Base-by-base conservation (phyloP, 2,329 filamentous ascomycete genomes). In the Aspergillus brasiliensis region DNA sequence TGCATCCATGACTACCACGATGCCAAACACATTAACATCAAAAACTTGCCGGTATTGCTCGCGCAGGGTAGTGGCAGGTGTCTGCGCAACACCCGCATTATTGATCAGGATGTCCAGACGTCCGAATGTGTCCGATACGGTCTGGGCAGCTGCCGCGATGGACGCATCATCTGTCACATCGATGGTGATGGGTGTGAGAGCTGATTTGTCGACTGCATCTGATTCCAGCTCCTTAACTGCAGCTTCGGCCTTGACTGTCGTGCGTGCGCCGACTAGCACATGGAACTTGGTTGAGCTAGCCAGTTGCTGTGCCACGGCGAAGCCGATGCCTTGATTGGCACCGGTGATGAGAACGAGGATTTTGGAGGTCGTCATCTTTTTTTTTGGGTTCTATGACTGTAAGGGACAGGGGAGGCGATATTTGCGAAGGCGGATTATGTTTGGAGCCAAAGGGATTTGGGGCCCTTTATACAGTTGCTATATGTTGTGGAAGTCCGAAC, bases 261-360 rank as follows among this genome's bases (percentile, higher is more conserved):
- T 49, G 40, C 57, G 57, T 5, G 57, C 57, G 10, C 17, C 57
- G 15, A 59, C 13, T 8, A 59, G 28, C 21, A 59, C 38, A 15
- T 59, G 57, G 31, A 55, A 59, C 19, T 55, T 55, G 25, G 8
- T 13, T 8, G 51, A 37, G 10, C 21, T 23, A 21, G 34, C 57
- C 2, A 59, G 51, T 8, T 27, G n/a, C 27, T 49, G 27, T 19
- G 37, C 27, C 13, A 23, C 21, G 19, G 27, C 51, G 38, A 47
- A 38, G 40, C 57, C 57, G 19, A 59, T 40, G 21, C 57, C 57
- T 13, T 55, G 51, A 31, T 59, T 59, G 28, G 27, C 57, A 8
- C 57, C 57, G 10, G 57, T 59, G 31, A 59, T 40, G 49, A 59
- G 57, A 25, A 48, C 46, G n/a, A 59, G 11, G 19, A 44, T 11